Evolutionary conservation across 2,329 filamentous ascomycete genomes (phyloP).

Genomic region (Metarhizium album): DNA sequence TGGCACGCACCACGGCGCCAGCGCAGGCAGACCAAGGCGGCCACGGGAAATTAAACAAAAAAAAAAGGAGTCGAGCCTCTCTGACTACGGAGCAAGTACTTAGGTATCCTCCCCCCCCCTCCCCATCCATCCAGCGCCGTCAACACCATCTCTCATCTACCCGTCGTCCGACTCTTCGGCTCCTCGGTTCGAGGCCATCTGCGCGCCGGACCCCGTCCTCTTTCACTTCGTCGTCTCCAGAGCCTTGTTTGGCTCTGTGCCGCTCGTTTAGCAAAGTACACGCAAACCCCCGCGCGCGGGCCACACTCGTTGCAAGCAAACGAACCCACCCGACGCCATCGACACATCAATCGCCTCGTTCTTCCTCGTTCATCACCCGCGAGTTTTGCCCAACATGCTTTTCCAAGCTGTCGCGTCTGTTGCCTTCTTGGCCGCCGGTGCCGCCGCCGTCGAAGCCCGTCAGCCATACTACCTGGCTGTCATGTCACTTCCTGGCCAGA

Average conservation of each 20-base stretch:
- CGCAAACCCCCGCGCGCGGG: not conserved
- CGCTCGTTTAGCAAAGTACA: constrained; percentile 2
- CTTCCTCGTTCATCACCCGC: constrained; percentile 5
- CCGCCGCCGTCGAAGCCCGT: constrained; percentile 16
- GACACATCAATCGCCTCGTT: not conserved
- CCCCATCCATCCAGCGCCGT: constrained; percentile 1
- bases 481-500: constrained; percentile 27
- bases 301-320: not conserved
- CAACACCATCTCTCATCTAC: not conserved
- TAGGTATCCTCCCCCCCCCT: no score
- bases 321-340: not conserved
- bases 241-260: constrained; percentile 15
- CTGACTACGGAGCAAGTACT: no score
- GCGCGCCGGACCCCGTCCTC: constrained; percentile 1
- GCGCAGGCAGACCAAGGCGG: not conserved
- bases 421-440: constrained; percentile 22
- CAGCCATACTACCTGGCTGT: constrained; percentile 27
- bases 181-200: constrained; percentile 1
- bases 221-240: constrained; percentile 10
- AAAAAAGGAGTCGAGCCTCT: not conserved
- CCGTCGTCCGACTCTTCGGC: not conserved
- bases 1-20: not conserved
- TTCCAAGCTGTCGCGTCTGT: constrained; percentile 21
- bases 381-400: constrained; percentile 20
- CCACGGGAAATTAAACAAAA: constrained; percentile 8